Evolutionary conservation across 192 early-diverging fungal genomes (phyloP).

Genomic region (Linnemannia elongata): DNA sequence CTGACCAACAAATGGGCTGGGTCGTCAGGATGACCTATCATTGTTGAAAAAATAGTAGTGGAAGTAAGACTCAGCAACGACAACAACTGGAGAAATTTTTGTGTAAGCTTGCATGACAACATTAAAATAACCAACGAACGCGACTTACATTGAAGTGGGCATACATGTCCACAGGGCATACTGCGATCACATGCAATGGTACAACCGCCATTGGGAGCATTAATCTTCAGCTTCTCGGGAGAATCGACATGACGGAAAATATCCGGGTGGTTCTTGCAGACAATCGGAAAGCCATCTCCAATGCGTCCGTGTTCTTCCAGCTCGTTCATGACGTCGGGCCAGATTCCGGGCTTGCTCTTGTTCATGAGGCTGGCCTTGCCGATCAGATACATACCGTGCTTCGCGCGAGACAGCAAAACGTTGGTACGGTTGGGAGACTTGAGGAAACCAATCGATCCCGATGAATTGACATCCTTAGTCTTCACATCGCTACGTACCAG

Average conservation of each 20-base stretch:
- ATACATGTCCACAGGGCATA: slow-evolving; percentile 67
- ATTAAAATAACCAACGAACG: background rate
- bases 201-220: slow-evolving; percentile 69
- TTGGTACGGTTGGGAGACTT: slow-evolving; percentile 69
- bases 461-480: background rate
- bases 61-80: background rate
- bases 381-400: slow-evolving; percentile 72
- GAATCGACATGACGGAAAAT: slow-evolving; percentile 29
- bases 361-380: slow-evolving; percentile 61
- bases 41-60: background rate
- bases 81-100: background rate
- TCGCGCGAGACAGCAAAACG: slow-evolving; percentile 68
- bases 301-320: slow-evolving; percentile 45
- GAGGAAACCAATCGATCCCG: slow-evolving; percentile 65
- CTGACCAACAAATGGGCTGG: slow-evolving; percentile 53
- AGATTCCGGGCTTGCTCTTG: slow-evolving; percentile 41
- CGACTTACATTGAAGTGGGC: slow-evolving; percentile 53
- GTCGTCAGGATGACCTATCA: slow-evolving; percentile 65
- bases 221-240: slow-evolving; percentile 42
- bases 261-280: slow-evolving; percentile 64
- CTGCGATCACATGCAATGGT: slow-evolving; percentile 48
- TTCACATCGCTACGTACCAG: slow-evolving; percentile 55
- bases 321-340: slow-evolving; percentile 59
- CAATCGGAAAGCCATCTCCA: slow-evolving; percentile 60
- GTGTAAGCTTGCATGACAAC: background rate